Conservation (phyloP, 257 asterid species). For the Solanum clarkiae region DNA sequence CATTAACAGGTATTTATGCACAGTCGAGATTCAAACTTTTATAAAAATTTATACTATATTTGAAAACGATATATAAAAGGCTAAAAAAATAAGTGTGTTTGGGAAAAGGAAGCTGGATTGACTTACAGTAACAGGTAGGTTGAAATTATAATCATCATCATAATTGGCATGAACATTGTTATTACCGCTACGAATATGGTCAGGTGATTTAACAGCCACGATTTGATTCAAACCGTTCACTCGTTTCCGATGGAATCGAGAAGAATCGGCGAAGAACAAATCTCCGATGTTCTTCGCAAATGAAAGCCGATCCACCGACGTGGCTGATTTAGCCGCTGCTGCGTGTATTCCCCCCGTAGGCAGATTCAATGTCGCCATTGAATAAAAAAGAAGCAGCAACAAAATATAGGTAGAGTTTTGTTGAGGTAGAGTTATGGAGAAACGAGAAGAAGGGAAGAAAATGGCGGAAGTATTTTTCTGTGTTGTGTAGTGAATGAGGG, state of each 20-base stretch:
- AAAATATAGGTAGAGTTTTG: neutral
- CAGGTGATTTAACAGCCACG: constrained; percentile 18
- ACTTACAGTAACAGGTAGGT: constrained; percentile 50
- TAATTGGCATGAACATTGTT: constrained; percentile 6
- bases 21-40: neutral
- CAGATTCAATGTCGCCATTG: constrained; percentile 45
- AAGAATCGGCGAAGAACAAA: constrained; percentile 15
- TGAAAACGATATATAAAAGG: too few relatives aligned
- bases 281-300: constrained; percentile 25
- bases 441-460: neutral
- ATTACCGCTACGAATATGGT: constrained; percentile 8
- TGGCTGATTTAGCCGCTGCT: neutral
- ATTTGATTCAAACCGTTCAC: neutral
- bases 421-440: neutral
- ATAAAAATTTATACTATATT: too few relatives aligned
- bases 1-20: neutral
- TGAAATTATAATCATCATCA: constrained; percentile 4
- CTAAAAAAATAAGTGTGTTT: too few relatives aligned
- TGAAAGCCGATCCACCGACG: constrained; percentile 26
- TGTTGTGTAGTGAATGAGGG: neutral
- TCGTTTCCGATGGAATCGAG: constrained; percentile 1
- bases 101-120: neutral
- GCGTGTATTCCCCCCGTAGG: constrained; percentile 25
- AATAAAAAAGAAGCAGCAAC: neutral
- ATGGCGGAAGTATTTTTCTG: neutral